Conservation (phyloP, 257 asterid species). For the Solanum dulcamara region DNA sequence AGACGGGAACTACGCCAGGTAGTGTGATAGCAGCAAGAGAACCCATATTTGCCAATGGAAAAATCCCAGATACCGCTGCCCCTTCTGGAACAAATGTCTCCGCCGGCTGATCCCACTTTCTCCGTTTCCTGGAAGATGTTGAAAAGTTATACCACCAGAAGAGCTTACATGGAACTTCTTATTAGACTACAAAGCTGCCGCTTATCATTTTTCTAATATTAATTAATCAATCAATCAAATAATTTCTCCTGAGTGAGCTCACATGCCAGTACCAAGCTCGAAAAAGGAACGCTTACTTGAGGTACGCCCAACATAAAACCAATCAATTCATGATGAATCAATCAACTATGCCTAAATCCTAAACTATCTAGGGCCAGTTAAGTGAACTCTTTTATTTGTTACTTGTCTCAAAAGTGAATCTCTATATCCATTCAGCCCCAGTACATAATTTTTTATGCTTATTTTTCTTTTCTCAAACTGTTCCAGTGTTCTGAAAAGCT, state of each 20-base stretch:
- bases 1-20: constrained; percentile 31
- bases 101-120: constrained; percentile 98
- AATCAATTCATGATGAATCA: not conserved
- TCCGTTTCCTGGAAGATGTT: constrained; percentile 49
- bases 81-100: constrained; percentile 61
- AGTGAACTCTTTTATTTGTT: not conserved
- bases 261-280: not conserved
- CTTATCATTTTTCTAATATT: not conserved
- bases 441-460: not conserved
- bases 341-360: not conserved
- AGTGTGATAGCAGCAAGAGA: constrained; percentile 29
- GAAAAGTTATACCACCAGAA: not conserved
- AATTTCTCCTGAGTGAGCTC: not conserved
- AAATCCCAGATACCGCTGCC: constrained; percentile 33
- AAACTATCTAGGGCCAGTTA: not conserved
- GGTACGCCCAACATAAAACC: not conserved
- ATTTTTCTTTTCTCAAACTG: not conserved
- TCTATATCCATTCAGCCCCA: not conserved
- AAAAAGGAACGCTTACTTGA: not conserved
- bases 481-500: too few species aligned
- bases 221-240: not conserved
- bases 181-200: not conserved
- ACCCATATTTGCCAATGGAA: constrained; percentile 46
- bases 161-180: not conserved
- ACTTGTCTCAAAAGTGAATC: not conserved